Percentiles rank a stretch among this genome's conserved stretches.
Evolutionary conservation across 2,329 filamentous ascomycete genomes (phyloP).

Genomic region (Fonsecaea pugnacius): DNA sequence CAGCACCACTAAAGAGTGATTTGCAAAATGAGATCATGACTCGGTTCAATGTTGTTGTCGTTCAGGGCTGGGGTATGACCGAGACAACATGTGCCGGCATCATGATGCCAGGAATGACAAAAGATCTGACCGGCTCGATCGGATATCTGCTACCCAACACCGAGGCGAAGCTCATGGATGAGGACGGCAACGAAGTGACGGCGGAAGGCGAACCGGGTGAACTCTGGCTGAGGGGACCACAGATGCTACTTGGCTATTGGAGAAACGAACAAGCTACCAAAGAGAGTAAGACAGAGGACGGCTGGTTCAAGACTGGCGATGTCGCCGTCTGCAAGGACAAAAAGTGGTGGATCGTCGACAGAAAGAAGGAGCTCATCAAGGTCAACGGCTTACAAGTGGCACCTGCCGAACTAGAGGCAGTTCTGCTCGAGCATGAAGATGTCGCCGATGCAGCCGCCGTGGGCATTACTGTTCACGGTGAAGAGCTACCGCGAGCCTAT

Average conservation of each 20-base stretch:
- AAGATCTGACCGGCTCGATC: slow-evolving; percentile 57
- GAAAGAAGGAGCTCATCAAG: slow-evolving; percentile 64
- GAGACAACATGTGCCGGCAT: slow-evolving; percentile 54
- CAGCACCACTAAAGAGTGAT: slow-evolving; percentile 62
- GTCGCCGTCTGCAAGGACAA: slow-evolving; percentile 75
- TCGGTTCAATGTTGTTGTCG: slow-evolving; percentile 57
- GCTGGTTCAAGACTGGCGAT: slow-evolving; percentile 83
- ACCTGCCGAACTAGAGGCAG: slow-evolving; percentile 53
- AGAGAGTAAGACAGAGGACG: slow-evolving; percentile 63
- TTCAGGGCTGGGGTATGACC: slow-evolving; percentile 61
- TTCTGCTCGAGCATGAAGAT: slow-evolving; percentile 50
- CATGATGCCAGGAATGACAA: slow-evolving; percentile 45
- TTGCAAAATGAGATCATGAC: slow-evolving; percentile 57
- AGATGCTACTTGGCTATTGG: slow-evolving; percentile 47
- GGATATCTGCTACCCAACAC: slow-evolving; percentile 51
- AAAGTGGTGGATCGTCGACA: slow-evolving; percentile 82
- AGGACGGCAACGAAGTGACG: slow-evolving; percentile 71
- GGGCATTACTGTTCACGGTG: slow-evolving; percentile 46
- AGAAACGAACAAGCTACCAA: slow-evolving; percentile 44
- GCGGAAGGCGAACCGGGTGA: slow-evolving; percentile 65
- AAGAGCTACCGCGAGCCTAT: slow-evolving; percentile 47
- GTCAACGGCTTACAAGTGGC: slow-evolving; percentile 59
- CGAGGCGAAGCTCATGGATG: slow-evolving; percentile 63
- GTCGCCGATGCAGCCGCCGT: slow-evolving; percentile 54
- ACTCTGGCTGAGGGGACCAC: slow-evolving; percentile 48